phyloP scores from a whole-genome alignment of 2,329 filamentous ascomycete species.

The Clarireedia homoeocarpa region DNA sequence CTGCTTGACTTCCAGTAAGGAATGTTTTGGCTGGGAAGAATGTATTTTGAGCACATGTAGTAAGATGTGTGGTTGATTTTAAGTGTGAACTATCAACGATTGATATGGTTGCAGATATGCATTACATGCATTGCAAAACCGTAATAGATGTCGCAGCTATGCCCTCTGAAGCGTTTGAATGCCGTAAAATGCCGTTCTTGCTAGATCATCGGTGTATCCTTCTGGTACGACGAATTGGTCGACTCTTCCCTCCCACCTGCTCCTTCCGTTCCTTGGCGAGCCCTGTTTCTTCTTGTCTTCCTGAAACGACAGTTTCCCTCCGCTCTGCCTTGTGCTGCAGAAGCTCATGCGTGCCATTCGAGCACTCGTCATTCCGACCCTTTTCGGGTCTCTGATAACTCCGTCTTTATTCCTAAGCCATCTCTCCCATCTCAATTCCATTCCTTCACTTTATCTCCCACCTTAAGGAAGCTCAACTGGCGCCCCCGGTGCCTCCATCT shows the following conservation, averaged over 20 bases:
- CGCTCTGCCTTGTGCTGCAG: neutral
- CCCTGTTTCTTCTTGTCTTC: neutral
- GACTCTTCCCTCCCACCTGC: neutral
- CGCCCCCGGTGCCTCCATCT: slow-evolving; percentile 3
- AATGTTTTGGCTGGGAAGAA: neutral
- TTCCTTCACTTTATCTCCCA: neutral
- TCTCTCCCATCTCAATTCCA: neutral
- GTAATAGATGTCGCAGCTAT: too few relatives aligned
- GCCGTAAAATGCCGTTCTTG: too few relatives aligned
- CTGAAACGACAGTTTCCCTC: neutral
- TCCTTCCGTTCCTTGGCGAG: neutral
- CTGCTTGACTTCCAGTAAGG: neutral
- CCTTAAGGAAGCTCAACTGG: slow-evolving; percentile 2
- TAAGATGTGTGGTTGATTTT: neutral
- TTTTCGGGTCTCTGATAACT: neutral
- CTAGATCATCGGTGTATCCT: neutral
- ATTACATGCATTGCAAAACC: too few relatives aligned
- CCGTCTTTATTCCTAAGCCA: neutral
- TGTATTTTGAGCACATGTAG: neutral
- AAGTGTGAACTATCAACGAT: neutral
- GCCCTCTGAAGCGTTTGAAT: too few relatives aligned
- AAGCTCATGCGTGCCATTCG: neutral
- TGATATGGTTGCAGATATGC: neutral
- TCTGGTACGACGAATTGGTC: neutral
- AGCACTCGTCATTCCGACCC: neutral